Base-by-base conservation (phyloP, 805 yeast species). In the Saccharomyces jurei region DNA sequence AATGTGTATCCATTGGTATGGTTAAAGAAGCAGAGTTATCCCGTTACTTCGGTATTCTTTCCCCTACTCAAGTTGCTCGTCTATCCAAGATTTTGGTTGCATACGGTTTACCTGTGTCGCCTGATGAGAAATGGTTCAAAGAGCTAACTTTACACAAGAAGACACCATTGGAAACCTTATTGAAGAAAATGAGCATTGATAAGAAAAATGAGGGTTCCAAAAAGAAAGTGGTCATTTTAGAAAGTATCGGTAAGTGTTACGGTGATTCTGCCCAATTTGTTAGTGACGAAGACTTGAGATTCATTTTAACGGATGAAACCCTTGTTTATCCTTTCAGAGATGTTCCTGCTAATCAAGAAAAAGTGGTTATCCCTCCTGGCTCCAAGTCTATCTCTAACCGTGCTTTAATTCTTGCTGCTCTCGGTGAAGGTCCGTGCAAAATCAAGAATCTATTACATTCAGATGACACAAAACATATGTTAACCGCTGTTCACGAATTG, bases 1-100 rank as follows among this genome's bases (percentile, higher is more conserved):
- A 94, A 73, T 94, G 99, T 79, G 99, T 94, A n/a, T 80, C 98
- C n/a, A 80, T 94, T 57, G 99, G 99, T 59, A 87, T 90, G 80
- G 84, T 94, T 32, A 80, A 84, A 64, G 99, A 94, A 71, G 98
- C 98, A 4, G 99, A 94, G 71, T 78, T 94, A 59, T 80, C 97
- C n/a, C 82, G 99, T 66, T 89, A 89, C 70, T 76, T 88, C 64
- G 97, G 97, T 26, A 81, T 89, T 52, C 75, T 94, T 60, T 81
- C 95, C 1, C 94, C 98, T 3, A 92, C 89, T 2, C 97, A 96
- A 2, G 98, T 94, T 26, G 91, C 97, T 1, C 81, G 99, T 65
- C 75, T 94, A 54, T 73, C 88, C 29, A 88, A 89, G 64, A 87
- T 95, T 65, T 78, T 92, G 55, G 80, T 83, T 48, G 88, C 95